These are phyloP conservation scores for Neoboletus subvelutipes DNA, from an alignment of 768 basidiomycete species.

Conservation along the genomic window DNA sequence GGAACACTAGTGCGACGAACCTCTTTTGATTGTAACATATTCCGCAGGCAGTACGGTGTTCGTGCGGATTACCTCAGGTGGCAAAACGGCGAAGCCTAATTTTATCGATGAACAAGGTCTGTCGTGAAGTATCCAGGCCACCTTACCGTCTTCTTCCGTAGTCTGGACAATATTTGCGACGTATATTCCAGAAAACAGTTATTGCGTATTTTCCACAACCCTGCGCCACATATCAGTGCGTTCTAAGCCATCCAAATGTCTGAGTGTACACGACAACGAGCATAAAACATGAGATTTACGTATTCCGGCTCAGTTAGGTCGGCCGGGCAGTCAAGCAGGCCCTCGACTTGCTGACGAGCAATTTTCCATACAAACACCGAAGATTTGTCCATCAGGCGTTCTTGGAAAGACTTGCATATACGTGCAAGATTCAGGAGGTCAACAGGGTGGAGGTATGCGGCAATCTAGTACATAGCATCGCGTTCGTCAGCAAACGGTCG, in stretches of 20 bases:
- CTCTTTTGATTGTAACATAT: background rate
- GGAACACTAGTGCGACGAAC: background rate
- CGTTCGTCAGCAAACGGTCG: background rate
- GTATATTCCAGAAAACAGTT: slow-evolving; percentile 4
- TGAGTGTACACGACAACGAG: slow-evolving; percentile 19
- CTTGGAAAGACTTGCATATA: too few species aligned
- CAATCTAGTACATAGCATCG: slow-evolving; percentile 36
- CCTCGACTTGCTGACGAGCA: slow-evolving; percentile 31
- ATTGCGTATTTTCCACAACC: slow-evolving; percentile 2
- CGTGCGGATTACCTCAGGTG: background rate
- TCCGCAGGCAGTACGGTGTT: background rate
- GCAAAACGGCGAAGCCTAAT: background rate
- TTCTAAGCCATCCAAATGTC: background rate
- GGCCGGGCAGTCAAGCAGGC: slow-evolving; percentile 41
- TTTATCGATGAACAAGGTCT: background rate
- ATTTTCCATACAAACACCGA: slow-evolving; percentile 28
- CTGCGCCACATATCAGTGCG: background rate
- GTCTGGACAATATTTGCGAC: slow-evolving; percentile 15
- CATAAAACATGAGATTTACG: slow-evolving; percentile 38
- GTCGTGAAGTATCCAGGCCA: background rate
- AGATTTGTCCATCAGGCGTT: slow-evolving; percentile 32
- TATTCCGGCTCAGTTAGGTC: slow-evolving; percentile 46
- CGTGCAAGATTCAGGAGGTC: slow-evolving; percentile 36
- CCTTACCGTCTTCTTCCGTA: background rate
- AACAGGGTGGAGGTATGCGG: slow-evolving; percentile 37